These are phyloP conservation scores for Calonectria hawksworthii DNA, from an alignment of 2,329 filamentous ascomycete genomes.

Conservation along the genomic window DNA sequence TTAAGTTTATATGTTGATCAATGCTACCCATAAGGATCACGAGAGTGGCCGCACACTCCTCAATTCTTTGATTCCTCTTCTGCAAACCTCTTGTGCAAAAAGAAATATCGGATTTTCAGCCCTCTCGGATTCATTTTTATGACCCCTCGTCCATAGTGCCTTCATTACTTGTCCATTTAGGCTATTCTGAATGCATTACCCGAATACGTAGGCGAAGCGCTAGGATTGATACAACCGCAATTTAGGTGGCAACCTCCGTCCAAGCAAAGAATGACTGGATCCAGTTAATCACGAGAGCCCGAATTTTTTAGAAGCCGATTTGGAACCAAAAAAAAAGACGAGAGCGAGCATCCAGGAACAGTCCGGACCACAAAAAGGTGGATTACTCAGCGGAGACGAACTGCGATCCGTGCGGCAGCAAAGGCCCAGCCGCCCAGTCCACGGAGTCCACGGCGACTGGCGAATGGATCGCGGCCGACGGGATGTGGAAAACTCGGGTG, in stretches of 20 bases:
- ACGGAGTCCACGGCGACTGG: too few relatives aligned
- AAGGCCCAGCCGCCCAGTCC: too few relatives aligned
- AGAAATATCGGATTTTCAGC: too few relatives aligned
- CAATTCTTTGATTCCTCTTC: not conserved
- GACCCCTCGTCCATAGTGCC: not conserved
- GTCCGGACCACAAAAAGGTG: not conserved
- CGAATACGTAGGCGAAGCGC: not conserved
- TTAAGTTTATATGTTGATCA: not conserved
- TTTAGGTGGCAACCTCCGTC: not conserved
- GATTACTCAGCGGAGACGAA: not conserved
- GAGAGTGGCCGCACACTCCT: not conserved
- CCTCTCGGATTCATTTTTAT: not conserved
- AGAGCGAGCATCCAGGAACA: not conserved
- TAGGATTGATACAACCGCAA: not conserved
- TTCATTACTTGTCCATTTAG: not conserved
- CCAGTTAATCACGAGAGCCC: not conserved
- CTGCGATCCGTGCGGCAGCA: not conserved
- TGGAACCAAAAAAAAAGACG: not conserved
- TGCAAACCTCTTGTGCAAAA: too few relatives aligned
- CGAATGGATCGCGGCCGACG: not conserved
- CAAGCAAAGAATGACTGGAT: not conserved
- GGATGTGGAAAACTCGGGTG: too few relatives aligned
- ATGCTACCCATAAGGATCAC: not conserved
- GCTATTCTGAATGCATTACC: not conserved
- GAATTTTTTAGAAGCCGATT: too few relatives aligned